phyloP scores from a whole-genome alignment of 2,329 filamentous ascomycete species.

The Bipolaris oryzae region DNA sequence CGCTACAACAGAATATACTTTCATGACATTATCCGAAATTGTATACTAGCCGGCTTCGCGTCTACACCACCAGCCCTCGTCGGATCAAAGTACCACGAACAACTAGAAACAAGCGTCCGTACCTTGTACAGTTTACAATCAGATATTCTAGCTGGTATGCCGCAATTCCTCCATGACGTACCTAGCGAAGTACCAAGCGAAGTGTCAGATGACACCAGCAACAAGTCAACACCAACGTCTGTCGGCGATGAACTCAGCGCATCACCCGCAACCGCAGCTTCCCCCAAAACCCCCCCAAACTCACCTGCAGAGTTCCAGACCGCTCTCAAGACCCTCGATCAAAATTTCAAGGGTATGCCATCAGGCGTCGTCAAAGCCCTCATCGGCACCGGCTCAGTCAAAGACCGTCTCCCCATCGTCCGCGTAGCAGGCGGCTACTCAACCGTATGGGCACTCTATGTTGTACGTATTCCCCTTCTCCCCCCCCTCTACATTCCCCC shows the following conservation, averaged over 20 bases:
- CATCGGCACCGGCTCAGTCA: conserved; percentile 2
- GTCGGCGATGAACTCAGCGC: neutral
- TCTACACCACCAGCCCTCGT: conserved; percentile 34
- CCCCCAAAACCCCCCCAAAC: neutral
- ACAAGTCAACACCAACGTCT: neutral
- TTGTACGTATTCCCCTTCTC: conserved; percentile 13
- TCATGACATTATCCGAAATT: conserved; percentile 45
- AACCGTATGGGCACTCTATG: conserved; percentile 41
- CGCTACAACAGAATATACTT: conserved; percentile 43
- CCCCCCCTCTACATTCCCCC: neutral
- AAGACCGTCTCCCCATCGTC: conserved; percentile 37
- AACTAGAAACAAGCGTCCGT: conserved; percentile 31
- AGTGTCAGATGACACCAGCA: neutral
- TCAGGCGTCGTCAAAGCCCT: conserved; percentile 1
- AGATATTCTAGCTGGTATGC: conserved; percentile 44
- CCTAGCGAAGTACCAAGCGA: conserved; percentile 22
- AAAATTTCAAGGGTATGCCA: conserved; percentile 29
- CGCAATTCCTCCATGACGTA: conserved; percentile 44
- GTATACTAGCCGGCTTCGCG: conserved; percentile 34
- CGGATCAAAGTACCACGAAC: conserved; percentile 23
- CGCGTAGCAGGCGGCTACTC: conserved; percentile 41
- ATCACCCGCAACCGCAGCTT: neutral
- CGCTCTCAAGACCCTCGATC: conserved; percentile 23
- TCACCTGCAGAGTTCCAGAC: neutral
- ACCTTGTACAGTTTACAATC: conserved; percentile 36